These are phyloP conservation scores for Synchytrium microbalum DNA, from an alignment of 371 early-diverging fungal species.

Conservation along the genomic window DNA sequence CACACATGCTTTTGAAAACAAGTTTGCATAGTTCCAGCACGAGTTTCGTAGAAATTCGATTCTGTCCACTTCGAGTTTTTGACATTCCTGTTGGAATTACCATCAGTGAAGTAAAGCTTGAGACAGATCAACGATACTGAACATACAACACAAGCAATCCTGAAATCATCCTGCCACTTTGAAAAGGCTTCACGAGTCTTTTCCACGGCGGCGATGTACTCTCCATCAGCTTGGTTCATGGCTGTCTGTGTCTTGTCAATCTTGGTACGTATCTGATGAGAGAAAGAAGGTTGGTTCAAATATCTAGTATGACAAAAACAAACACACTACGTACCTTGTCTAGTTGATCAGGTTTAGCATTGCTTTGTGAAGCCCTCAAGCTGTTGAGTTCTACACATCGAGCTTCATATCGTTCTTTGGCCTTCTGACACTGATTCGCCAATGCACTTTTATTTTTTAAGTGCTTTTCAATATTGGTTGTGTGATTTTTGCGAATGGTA, in stretches of 20 bases:
- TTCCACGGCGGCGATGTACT: slow-evolving; percentile 58
- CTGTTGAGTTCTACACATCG: slow-evolving; percentile 48
- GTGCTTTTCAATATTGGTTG: slow-evolving; percentile 41
- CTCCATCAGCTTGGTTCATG: slow-evolving; percentile 45
- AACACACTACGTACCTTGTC: slow-evolving; percentile 24
- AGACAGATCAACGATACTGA: not conserved
- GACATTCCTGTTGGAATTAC: slow-evolving; percentile 32
- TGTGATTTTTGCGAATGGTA: slow-evolving; percentile 60
- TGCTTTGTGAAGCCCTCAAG: slow-evolving; percentile 19
- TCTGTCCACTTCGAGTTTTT: slow-evolving; percentile 82
- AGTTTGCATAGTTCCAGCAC: slow-evolving; percentile 79
- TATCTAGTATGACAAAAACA: not conserved
- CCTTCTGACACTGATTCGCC: slow-evolving; percentile 30
- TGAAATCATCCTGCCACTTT: slow-evolving; percentile 63
- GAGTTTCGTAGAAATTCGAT: slow-evolving; percentile 71
- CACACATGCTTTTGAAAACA: slow-evolving; percentile 70
- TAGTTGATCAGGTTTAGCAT: slow-evolving; percentile 23
- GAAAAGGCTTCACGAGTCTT: slow-evolving; percentile 58
- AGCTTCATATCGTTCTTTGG: slow-evolving; percentile 62
- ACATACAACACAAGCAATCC: slow-evolving; percentile 58
- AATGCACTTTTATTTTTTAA: slow-evolving; percentile 31
- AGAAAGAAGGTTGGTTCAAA: not conserved
- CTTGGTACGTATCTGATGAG: slow-evolving; percentile 25
- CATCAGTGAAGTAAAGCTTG: not conserved
- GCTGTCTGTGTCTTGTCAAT: slow-evolving; percentile 31